Evolutionary conservation across 2,329 filamentous ascomycete species (phyloP).

Genomic region (Cercospora canescens): DNA sequence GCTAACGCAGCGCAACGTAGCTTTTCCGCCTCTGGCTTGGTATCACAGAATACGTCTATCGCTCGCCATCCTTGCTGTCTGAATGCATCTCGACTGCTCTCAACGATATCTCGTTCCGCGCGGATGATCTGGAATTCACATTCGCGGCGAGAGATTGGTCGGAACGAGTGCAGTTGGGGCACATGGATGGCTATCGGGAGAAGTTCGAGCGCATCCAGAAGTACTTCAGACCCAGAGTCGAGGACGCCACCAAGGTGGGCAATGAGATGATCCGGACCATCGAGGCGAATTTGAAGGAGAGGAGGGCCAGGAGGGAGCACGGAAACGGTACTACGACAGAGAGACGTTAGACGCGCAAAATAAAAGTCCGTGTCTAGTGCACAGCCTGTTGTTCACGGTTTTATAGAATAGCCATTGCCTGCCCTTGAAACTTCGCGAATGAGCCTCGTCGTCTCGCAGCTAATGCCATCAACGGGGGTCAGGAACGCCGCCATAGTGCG

Average conservation of each 20-base stretch:
- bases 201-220: constrained; percentile 86
- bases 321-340: background rate
- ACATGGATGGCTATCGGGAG: constrained; percentile 91
- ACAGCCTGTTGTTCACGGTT: no score
- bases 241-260: constrained; percentile 81
- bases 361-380: no score
- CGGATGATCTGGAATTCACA: constrained; percentile 94
- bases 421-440: no score
- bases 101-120: constrained; percentile 87
- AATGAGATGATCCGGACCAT: constrained; percentile 98
- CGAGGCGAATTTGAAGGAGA: constrained; percentile 66
- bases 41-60: constrained; percentile 95
- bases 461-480: no score
- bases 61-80: constrained; percentile 71
- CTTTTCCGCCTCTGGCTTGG: constrained; percentile 95
- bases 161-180: constrained; percentile 84
- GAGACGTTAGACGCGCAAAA: background rate
- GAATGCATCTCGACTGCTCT: constrained; percentile 84
- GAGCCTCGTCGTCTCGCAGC: no score
- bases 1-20: constrained; percentile 37
- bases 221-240: constrained; percentile 90
- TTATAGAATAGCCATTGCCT: no score
- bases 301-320: constrained; percentile 7
- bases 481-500: no score
- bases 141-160: constrained; percentile 97